These are phyloP conservation scores for Diaporthe humulicola DNA, from an alignment of 2,329 filamentous ascomycete genomes.

Conservation along the genomic window DNA sequence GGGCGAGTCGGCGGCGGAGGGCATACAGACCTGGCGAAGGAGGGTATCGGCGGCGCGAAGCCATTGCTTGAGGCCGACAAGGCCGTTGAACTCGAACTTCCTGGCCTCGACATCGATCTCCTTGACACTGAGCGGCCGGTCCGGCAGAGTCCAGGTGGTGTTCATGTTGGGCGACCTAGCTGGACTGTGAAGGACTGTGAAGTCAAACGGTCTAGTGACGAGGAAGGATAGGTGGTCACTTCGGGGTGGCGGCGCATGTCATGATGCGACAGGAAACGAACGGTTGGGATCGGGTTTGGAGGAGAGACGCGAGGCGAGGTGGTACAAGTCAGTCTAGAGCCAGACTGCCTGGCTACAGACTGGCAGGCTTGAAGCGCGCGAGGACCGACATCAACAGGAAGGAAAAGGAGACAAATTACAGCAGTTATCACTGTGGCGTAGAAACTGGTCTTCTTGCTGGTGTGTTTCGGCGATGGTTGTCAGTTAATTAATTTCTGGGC, in stretches of 20 bases:
- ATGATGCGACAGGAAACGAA: slow-evolving; percentile 4
- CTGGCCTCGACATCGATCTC: slow-evolving; percentile 83
- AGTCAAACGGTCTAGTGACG: background rate
- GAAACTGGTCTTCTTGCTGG: slow-evolving; percentile 4
- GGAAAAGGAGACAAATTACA: background rate
- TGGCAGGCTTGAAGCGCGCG: slow-evolving; percentile 8
- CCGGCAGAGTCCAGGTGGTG: slow-evolving; percentile 50
- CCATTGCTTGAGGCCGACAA: slow-evolving; percentile 85
- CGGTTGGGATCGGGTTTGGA: background rate
- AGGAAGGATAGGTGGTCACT: slow-evolving; percentile 10
- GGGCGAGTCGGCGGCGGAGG: background rate
- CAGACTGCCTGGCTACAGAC: slow-evolving; percentile 22
- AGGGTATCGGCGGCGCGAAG: slow-evolving; percentile 83
- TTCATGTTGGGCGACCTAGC: slow-evolving; percentile 45
- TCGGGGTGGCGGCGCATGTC: slow-evolving; percentile 1
- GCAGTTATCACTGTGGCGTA: background rate
- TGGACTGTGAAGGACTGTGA: background rate
- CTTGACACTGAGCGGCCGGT: slow-evolving; percentile 77
- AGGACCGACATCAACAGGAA: background rate
- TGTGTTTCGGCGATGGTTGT: slow-evolving; percentile 22
- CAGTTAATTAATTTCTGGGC: slow-evolving; percentile 29
- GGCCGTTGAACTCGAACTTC: slow-evolving; percentile 84
- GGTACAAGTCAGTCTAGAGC: slow-evolving; percentile 6
- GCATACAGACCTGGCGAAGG: slow-evolving; percentile 76
- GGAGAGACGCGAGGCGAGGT: background rate